A percentile compares a stretch with the other conserved stretches of the same genome.
Conservation (phyloP, 164 flowering plant species). For the Amborella trichopoda region DNA sequence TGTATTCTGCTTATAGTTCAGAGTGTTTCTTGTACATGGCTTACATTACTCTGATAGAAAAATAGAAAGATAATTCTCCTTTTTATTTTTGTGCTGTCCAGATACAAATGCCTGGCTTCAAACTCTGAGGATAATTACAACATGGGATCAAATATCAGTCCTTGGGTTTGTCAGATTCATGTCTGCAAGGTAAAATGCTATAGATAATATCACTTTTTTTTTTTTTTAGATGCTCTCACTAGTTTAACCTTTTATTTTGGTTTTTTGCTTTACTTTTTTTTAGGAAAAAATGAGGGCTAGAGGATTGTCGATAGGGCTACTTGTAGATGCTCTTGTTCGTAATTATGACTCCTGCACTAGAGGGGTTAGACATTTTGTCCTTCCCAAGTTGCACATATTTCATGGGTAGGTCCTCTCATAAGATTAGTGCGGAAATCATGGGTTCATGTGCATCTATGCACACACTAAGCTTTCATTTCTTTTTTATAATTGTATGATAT, state of each 20-base stretch:
- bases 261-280: constrained; percentile 4
- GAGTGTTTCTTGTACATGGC: no score
- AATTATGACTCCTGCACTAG: constrained; percentile 14
- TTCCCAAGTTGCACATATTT: constrained; percentile 33
- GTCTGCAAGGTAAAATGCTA: constrained; percentile 42
- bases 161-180: constrained; percentile 88
- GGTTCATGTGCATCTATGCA: no score
- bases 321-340: constrained; percentile 35
- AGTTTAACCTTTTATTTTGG: no score
- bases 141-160: constrained; percentile 18
- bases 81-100: constrained; percentile 6
- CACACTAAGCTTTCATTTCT: no score
- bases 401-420: constrained; percentile 44
- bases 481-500: no score
- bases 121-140: constrained; percentile 19
- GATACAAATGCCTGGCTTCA: constrained; percentile 42
- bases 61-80: not conserved
- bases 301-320: constrained; percentile 30
- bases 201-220: not conserved
- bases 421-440: no score
- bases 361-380: constrained; percentile 14
- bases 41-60: no score
- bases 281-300: constrained; percentile 46
- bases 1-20: no score
- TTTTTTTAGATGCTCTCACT: no score